Base-by-base conservation (phyloP, 1,284 basidiomycete species). In the Sphagnurus paluster region DNA sequence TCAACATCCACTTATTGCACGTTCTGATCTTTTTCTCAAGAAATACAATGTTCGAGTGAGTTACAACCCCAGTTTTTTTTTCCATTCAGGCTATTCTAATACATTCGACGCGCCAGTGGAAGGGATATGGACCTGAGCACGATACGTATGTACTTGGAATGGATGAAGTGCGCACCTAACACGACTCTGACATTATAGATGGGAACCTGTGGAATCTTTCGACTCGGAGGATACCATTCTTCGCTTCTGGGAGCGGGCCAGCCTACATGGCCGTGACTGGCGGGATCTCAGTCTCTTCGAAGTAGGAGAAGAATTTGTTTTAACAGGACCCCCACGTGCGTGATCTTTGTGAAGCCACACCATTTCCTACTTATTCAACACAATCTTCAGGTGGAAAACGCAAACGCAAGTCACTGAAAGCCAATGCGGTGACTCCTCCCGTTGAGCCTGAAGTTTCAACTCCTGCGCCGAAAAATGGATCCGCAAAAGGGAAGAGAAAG, bases 151-250 rank as follows among this genome's bases (percentile, higher is more conserved):
- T 7, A 39, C 16, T 38, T 29, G 14, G 20, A 10, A 16, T 33
- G 30, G 17, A 7, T 17, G 42, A 2, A 9, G 10, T 23, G 4
- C 20, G 39, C 32, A 29, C 46, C 23, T 30, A 20, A 42, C 39
- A 16, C 33, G 13, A 48, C 25, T 42, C 38, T 16, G 9, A 36
- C 40, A 24, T 33, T 39, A 5, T 48, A 88, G 84, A 11, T 88
- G 85, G 85, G 86, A 89, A 54, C 85, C 86, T 5, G 59, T 66
- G 11, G 71, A 76, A 36, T 84, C 81, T 5, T 87, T 89, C 50
- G 78, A 74, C 6, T 83, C 82, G 2, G 76, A 82, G 51, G 71
- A 79, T 41, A 71, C 84, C 17, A 53, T 88, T 8, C 61, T 74
- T 11, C 58, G 59, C 1, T 89, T 89, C 53, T 88, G 86, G 85